Evolutionary conservation across 139 green algal species (phyloP).

Genomic region (Pleodorina starrii): DNA sequence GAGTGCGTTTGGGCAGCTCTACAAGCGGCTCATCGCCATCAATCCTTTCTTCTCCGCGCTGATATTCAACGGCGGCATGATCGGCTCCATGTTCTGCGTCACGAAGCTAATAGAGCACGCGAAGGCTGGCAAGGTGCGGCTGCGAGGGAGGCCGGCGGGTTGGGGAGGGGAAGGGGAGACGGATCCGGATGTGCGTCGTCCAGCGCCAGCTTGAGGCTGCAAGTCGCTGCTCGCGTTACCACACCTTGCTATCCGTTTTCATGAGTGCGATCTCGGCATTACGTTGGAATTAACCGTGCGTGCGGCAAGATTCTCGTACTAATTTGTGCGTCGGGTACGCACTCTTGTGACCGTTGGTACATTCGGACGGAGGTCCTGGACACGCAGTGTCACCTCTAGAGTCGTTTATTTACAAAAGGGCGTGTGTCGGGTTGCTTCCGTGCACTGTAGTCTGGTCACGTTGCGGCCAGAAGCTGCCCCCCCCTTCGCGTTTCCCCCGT

Average conservation of each 20-base stretch:
- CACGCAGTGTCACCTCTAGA: not conserved
- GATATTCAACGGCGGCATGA: constrained; percentile 61
- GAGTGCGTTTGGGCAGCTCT: constrained; percentile 45
- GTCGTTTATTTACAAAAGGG: too few species aligned
- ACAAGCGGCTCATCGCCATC: constrained; percentile 30
- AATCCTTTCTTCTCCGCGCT: constrained; percentile 62
- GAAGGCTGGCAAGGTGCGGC: not conserved
- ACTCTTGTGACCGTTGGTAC: too few species aligned
- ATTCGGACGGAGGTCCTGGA: not conserved
- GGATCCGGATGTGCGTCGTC: not conserved
- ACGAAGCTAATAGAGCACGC: constrained; percentile 42
- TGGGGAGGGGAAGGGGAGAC: not conserved
- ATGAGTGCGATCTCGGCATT: too few species aligned
- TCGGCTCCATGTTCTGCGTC: constrained; percentile 46
- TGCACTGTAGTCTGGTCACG: not conserved
- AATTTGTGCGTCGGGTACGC: too few species aligned
- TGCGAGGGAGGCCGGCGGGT: not conserved
- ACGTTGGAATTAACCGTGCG: too few species aligned
- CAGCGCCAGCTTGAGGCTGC: too few species aligned
- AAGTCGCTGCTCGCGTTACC: not conserved
- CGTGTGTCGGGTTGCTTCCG: too few species aligned
- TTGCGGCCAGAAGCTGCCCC: not conserved
- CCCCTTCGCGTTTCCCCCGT: not conserved
- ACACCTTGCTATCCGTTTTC: not conserved
- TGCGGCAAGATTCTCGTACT: too few species aligned